Percentiles rank a stretch among this genome's conserved stretches.
These are phyloP conservation scores for Hypoxylon sp. DNA, from an alignment of 2,329 filamentous ascomycete genomes.

Conservation along the genomic window DNA sequence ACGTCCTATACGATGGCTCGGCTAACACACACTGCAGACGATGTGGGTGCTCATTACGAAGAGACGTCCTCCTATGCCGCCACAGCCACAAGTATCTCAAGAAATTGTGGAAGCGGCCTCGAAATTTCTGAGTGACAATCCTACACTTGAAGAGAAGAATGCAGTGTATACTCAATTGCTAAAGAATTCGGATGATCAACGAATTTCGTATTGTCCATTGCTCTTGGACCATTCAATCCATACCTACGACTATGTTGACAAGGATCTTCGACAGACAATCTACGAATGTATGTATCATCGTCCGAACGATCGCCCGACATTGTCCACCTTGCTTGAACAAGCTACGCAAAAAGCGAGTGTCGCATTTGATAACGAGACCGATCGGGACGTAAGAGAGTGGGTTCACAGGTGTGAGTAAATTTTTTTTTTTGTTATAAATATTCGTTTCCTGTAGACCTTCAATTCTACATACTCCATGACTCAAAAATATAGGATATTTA, in stretches of 20 bases:
- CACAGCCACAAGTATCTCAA: constrained; percentile 38
- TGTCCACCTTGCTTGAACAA: constrained; percentile 29
- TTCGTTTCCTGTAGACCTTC: not conserved
- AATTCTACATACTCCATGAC: not conserved
- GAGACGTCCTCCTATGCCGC: constrained; percentile 25
- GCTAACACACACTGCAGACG: constrained; percentile 20
- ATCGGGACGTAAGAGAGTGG: constrained; percentile 40
- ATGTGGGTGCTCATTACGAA: constrained; percentile 50
- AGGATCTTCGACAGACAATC: constrained; percentile 37
- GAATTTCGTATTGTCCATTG: constrained; percentile 44
- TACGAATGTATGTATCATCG: constrained; percentile 47
- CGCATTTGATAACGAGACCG: constrained; percentile 26
- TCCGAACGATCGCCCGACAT: constrained; percentile 42
- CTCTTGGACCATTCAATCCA: constrained; percentile 24
- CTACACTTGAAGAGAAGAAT: no score
- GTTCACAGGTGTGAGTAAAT: constrained; percentile 35
- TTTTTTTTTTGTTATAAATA: not conserved
- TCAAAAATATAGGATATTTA: not conserved
- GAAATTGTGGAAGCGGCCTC: no score
- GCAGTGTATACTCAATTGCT: not conserved
- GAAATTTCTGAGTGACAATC: no score
- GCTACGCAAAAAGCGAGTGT: constrained; percentile 11
- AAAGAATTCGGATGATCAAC: not conserved
- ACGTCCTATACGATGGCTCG: constrained; percentile 8
- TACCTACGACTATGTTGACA: constrained; percentile 40